Evolutionary conservation across 768 basidiomycete genomes (phyloP), one percentile per base, ranked within the genome.

Genomic region (Lactarius hengduanensis): DNA sequence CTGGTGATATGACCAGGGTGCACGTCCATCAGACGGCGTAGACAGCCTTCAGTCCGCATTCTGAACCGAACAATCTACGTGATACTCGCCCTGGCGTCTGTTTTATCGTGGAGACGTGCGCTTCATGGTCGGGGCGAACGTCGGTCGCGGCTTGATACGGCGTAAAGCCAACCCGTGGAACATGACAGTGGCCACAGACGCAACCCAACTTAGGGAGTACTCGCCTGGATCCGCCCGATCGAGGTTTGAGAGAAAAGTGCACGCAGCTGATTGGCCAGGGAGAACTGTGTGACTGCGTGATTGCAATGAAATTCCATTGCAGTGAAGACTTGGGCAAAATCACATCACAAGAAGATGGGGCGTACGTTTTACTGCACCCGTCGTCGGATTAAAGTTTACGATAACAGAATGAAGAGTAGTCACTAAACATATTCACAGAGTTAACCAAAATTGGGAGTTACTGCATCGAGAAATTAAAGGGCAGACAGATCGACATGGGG

Each of bases 361-460:
- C 36, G 36, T 7, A 40, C 57, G 28, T 40, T 16, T 59, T 50
- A 47, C 11, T 15, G 32, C 16, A 36, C 38, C 41, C 34, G 38
- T 58, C 32, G 34, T 34, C 34, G 34, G 41, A 62, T 30, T 11
- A 66, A 62, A 32, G 61, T 62, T 62, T 62, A 65, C 36, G 55
- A 56, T 45, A 61, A 66, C 65, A 62, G 45, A 57, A 22, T 20
- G 30, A 20, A 28, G 36, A 38, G 56, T 36, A 38, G 56, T 36
- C 41, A 40, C 55, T 59, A 60, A 34, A 30, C 53, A 59, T n/a
- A 62, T 62, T 61, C 61, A 53, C 50, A 53, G 47, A 41, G 28
- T 62, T 66, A 62, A 66, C 61, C 61, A 62, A 62, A 62, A 40
- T 40, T 58, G 50, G 65, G 43, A 62, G 3, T 54, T 57, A 43